Evolutionary conservation across 2,329 filamentous ascomycete genomes (phyloP).

Genomic region (Cytospora piceicola): DNA sequence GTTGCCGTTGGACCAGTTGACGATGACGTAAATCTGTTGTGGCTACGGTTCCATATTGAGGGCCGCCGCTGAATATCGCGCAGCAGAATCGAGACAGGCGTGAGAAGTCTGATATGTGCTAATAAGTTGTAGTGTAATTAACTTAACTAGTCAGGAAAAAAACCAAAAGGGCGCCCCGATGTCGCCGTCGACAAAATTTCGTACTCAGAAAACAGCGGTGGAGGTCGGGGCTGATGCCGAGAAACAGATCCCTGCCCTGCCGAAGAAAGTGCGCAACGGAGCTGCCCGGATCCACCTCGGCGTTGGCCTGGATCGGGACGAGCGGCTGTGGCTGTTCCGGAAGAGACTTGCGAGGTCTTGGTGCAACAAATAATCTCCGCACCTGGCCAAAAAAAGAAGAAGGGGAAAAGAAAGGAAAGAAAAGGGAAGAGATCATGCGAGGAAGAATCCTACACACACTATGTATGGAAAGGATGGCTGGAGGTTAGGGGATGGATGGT

Average conservation of each 20-base stretch:
- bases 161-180: conserved; percentile 4
- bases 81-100: not conserved
- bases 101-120: not conserved
- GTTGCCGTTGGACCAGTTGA: no score
- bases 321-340: conserved; percentile 6
- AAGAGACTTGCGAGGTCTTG: conserved; percentile 1
- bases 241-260: conserved; percentile 10
- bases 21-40: not conserved
- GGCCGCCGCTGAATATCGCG: not conserved
- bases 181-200: conserved; percentile 19
- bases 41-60: not conserved
- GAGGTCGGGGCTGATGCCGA: conserved; percentile 15
- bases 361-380: not conserved
- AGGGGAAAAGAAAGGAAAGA: no score
- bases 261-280: conserved; percentile 9
- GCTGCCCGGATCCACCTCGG: not conserved
- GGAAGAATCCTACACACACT: no score
- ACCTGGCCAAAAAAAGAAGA: not conserved
- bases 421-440: not conserved
- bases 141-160: not conserved
- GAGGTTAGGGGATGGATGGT: not conserved
- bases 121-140: not conserved
- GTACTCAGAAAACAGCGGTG: conserved; percentile 14
- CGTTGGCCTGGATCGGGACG: not conserved
- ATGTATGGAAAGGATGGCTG: not conserved